A percentile compares a stretch with the other conserved stretches of the same genome.
Evolutionary conservation across 768 basidiomycete species (phyloP).

Genomic region (Mycena galericulata): DNA sequence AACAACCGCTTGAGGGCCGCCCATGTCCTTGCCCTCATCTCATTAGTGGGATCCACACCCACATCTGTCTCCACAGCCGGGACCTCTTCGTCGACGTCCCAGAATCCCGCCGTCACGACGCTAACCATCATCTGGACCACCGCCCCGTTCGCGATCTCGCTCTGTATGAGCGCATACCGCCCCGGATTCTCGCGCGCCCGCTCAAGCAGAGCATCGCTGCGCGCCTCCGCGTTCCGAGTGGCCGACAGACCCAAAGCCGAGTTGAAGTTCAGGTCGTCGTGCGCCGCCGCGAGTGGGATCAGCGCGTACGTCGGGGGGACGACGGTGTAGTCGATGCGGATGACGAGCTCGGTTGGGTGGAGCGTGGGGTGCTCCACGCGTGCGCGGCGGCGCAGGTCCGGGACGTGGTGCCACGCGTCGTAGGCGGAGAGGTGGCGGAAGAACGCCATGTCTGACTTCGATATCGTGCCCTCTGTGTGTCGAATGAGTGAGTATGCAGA

Average conservation of each 20-base stretch:
- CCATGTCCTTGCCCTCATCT: conserved; percentile 31
- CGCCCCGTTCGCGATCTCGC: conserved; percentile 46
- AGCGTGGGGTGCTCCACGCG: conserved; percentile 40
- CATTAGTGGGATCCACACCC: conserved; percentile 31
- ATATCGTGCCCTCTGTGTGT: conserved; percentile 47
- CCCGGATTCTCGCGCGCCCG: conserved; percentile 48
- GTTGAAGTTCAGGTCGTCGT: conserved; percentile 19
- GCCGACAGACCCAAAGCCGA: conserved; percentile 33
- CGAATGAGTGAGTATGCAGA: neutral
- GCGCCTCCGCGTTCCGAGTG: conserved; percentile 48
- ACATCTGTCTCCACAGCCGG: conserved; percentile 2
- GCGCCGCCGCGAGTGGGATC: conserved; percentile 41
- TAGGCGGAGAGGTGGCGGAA: conserved; percentile 51
- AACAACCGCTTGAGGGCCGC: conserved; percentile 31
- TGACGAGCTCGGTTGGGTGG: conserved; percentile 41
- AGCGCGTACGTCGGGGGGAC: conserved; percentile 44
- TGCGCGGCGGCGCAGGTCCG: conserved; percentile 41
- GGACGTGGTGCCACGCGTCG: conserved; percentile 45
- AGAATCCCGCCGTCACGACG: conserved; percentile 47
- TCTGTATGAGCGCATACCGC: conserved; percentile 48
- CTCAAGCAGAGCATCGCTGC: conserved; percentile 53
- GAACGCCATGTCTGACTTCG: conserved; percentile 48
- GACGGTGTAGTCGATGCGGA: conserved; percentile 51
- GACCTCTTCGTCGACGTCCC: conserved; percentile 34
- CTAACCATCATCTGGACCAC: conserved; percentile 45